Percentiles rank a stretch among this genome's conserved stretches.
Conservation (phyloP, 108 stramenopile genomes). For the Cylindrotheca closterium region DNA sequence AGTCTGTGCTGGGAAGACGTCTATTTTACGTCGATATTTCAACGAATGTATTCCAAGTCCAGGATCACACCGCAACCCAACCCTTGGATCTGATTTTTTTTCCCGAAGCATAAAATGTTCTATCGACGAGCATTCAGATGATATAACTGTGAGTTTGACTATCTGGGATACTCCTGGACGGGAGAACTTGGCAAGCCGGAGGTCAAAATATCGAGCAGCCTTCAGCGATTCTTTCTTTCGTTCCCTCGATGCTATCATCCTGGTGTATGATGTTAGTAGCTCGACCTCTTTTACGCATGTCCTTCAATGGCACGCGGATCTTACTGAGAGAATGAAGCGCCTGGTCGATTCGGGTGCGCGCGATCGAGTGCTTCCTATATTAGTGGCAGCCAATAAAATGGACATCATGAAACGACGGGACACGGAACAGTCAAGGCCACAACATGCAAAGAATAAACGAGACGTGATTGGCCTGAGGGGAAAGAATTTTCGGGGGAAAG, state of each 20-base stretch:
- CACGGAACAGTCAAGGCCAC: slow-evolving; percentile 4
- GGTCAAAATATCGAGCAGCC: slow-evolving; percentile 30
- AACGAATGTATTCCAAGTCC: slow-evolving; percentile 35
- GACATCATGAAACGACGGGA: slow-evolving; percentile 50
- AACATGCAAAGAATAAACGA: slow-evolving; percentile 31
- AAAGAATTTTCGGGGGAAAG: slow-evolving; percentile 51
- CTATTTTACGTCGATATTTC: slow-evolving; percentile 59
- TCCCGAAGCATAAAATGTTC: slow-evolving; percentile 8
- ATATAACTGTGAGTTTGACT: not conserved
- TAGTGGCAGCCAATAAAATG: slow-evolving; percentile 80
- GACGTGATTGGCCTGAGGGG: slow-evolving; percentile 63
- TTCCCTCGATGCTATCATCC: slow-evolving; percentile 64
- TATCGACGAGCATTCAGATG: not conserved
- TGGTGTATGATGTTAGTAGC: slow-evolving; percentile 79
- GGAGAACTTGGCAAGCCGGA: slow-evolving; percentile 40
- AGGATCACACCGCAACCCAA: slow-evolving; percentile 25
- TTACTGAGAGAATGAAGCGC: slow-evolving; percentile 41
- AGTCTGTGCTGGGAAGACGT: slow-evolving; percentile 74
- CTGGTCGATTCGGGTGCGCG: slow-evolving; percentile 16
- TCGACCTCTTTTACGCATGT: slow-evolving; percentile 75
- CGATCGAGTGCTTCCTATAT: slow-evolving; percentile 51
- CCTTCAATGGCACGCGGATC: slow-evolving; percentile 72
- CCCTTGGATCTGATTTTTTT: slow-evolving; percentile 51
- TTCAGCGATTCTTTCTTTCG: slow-evolving; percentile 58
- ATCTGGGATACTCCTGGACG: slow-evolving; percentile 82